phyloP scores from a whole-genome alignment of 176 grass and related monocot species.

The Oryza glumipatula region DNA sequence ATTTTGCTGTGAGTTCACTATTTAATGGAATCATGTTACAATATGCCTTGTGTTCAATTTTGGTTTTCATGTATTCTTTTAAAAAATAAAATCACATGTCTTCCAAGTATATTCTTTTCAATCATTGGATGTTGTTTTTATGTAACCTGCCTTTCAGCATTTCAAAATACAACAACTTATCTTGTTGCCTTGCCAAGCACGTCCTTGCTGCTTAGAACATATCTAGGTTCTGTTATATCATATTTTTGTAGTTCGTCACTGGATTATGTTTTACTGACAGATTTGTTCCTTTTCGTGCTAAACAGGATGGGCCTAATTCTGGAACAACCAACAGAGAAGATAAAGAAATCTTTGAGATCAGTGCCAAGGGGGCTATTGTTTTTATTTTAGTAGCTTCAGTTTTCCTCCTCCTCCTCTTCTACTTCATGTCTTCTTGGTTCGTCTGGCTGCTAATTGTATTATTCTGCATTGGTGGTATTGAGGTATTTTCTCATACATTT shows the following conservation, averaged over 20 bases:
- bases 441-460: conserved; percentile 87
- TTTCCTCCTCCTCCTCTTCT: conserved; percentile 95
- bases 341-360: conserved; percentile 93
- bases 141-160: neutral
- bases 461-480: conserved; percentile 95
- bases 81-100: neutral
- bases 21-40: conserved; percentile 10
- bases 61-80: conserved; percentile 14
- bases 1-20: neutral
- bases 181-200: conserved; percentile 14
- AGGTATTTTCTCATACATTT: conserved; percentile 58
- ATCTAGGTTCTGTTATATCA: neutral
- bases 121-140: neutral
- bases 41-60: conserved; percentile 9
- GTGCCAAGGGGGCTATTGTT: conserved; percentile 77
- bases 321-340: conserved; percentile 52
- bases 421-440: conserved; percentile 98
- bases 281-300: conserved; percentile 42
- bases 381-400: conserved; percentile 91
- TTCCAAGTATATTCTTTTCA: neutral
- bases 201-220: conserved; percentile 4
- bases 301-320: conserved; percentile 66
- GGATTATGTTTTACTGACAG: neutral
- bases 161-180: conserved; percentile 8
- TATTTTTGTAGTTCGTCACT: conserved; percentile 21